Evolutionary conservation across 768 basidiomycete genomes (phyloP).

Genomic region (Kwoniella sp.): DNA sequence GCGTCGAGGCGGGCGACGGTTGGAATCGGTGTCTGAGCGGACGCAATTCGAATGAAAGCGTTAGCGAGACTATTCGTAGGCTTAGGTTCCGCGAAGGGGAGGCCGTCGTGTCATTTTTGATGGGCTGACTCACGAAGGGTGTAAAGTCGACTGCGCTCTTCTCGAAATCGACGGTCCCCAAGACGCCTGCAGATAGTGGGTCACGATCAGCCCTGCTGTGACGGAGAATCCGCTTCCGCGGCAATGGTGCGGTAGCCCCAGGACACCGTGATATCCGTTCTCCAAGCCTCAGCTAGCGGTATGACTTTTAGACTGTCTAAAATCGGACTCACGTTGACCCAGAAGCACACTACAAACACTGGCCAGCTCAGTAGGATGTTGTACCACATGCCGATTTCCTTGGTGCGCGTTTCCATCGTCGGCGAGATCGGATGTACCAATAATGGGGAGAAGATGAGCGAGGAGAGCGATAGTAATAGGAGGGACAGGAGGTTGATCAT

Average conservation of each 20-base stretch:
- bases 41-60: background rate
- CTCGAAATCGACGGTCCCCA: constrained; percentile 52
- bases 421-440: constrained; percentile 32
- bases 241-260: too few species aligned
- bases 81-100: too few species aligned
- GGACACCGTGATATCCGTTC: too few species aligned
- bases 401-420: constrained; percentile 26
- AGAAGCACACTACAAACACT: constrained; percentile 53
- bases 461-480: constrained; percentile 47
- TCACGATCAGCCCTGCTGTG: background rate
- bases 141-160: constrained; percentile 44
- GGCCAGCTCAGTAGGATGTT: constrained; percentile 53
- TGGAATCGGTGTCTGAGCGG: constrained; percentile 40
- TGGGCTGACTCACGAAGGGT: constrained; percentile 49
- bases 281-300: background rate
- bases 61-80: background rate
- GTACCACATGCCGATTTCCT: constrained; percentile 50
- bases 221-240: constrained; percentile 2
- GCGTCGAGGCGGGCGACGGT: constrained; percentile 30
- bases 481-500: constrained; percentile 55
- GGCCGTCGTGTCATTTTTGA: too few species aligned
- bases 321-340: constrained; percentile 47
- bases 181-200: constrained; percentile 27
- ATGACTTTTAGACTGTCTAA: too few species aligned
- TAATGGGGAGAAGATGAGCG: constrained; percentile 48